phyloP scores from a whole-genome alignment of 768 basidiomycete species.

The Neoboletus brunneissimus region DNA sequence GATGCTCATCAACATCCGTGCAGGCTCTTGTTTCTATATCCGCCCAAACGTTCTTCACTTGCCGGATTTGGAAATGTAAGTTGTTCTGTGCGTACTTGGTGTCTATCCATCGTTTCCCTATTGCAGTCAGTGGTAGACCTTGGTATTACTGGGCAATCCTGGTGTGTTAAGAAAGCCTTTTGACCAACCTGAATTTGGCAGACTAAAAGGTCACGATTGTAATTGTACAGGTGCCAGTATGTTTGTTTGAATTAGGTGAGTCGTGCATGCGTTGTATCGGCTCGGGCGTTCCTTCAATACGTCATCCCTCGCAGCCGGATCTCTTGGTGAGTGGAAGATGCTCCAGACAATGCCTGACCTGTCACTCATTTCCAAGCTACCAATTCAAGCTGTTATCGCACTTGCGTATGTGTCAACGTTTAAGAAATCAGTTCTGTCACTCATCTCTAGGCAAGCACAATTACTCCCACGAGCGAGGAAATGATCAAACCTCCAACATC shows the following conservation, averaged over 20 bases:
- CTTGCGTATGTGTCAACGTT: neutral
- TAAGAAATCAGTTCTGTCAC: neutral
- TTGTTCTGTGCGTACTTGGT: neutral
- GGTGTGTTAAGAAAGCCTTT: neutral
- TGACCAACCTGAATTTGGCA: neutral
- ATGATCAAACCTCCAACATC: neutral
- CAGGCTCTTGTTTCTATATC: constrained; percentile 7
- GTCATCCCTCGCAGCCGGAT: neutral
- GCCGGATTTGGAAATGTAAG: constrained; percentile 12
- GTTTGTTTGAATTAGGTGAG: constrained; percentile 6
- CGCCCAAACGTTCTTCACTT: constrained; percentile 7
- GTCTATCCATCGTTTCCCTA: neutral
- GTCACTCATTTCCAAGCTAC: neutral
- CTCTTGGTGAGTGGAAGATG: neutral
- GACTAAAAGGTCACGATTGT: no score
- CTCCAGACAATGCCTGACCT: neutral
- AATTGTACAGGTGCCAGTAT: neutral
- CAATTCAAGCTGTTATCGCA: constrained; percentile 1
- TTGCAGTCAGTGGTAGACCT: constrained; percentile 2
- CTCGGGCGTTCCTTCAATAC: neutral
- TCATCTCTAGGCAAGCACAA: constrained; percentile 1
- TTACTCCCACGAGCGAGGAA: neutral
- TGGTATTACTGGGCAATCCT: constrained; percentile 3
- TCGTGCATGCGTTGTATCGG: neutral
- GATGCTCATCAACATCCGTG: neutral